Percentiles rank a stretch among this genome's conserved stretches.
These are phyloP conservation scores for Vigna reflexopilosa DNA, from an alignment of 306 rosid genomes.

Conservation along the genomic window DNA sequence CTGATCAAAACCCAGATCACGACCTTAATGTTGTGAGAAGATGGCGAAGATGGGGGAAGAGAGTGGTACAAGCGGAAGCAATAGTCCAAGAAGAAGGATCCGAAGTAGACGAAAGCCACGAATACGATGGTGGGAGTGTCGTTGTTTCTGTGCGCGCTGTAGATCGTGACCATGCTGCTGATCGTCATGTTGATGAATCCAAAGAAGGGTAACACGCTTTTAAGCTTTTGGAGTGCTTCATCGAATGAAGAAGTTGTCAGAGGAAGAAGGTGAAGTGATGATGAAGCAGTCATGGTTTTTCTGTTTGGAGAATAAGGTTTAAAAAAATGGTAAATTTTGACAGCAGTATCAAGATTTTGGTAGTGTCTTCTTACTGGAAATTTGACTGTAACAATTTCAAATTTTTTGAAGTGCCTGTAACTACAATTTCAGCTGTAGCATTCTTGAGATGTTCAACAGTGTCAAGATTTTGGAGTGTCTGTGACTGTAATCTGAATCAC, in stretches of 20 bases:
- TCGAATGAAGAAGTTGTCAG: not conserved
- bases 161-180: slow-evolving; percentile 19
- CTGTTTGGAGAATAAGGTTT: not conserved
- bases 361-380: too few relatives aligned
- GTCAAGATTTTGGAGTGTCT: too few relatives aligned
- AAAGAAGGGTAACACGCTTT: slow-evolving; percentile 9
- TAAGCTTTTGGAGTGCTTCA: not conserved
- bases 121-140: slow-evolving; percentile 30
- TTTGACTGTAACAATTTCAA: too few relatives aligned
- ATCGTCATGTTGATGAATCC: slow-evolving; percentile 35
- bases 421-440: too few relatives aligned
- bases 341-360: too few relatives aligned
- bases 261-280: not conserved
- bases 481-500: too few relatives aligned
- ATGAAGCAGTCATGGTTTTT: not conserved
- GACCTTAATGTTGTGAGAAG: not conserved
- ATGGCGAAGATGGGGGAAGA: not conserved
- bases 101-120: slow-evolving; percentile 11
- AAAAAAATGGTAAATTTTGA: too few relatives aligned
- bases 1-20: slow-evolving; percentile 43
- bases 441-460: too few relatives aligned
- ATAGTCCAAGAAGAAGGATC: slow-evolving; percentile 32
- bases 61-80: slow-evolving; percentile 12
- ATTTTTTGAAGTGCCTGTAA: too few relatives aligned
- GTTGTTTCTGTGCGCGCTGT: slow-evolving; percentile 34